phyloP scores from a whole-genome alignment of 2,329 filamentous ascomycete genomes.

The Amauroascus verrucosus region DNA sequence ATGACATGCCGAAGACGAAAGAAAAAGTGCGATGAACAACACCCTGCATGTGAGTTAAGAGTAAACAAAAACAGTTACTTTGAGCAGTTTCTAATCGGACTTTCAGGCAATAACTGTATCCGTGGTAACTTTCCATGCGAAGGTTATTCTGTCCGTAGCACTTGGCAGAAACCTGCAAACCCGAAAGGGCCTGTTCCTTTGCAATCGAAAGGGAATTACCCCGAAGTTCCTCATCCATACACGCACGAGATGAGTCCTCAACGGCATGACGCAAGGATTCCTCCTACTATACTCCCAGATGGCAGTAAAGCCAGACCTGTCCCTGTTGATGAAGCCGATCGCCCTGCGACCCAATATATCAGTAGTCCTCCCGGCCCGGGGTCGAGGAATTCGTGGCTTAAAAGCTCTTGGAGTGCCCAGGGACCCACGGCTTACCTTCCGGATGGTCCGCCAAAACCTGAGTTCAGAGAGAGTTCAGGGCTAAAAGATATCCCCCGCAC shows the following conservation, averaged over 20 bases:
- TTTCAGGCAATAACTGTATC: constrained; percentile 71
- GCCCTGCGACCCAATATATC: constrained; percentile 29
- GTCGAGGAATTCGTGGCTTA: constrained; percentile 33
- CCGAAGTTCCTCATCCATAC: constrained; percentile 30
- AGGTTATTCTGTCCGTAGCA: constrained; percentile 72
- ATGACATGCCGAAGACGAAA: constrained; percentile 84
- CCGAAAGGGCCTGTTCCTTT: constrained; percentile 61
- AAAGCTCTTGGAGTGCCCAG: constrained; percentile 30
- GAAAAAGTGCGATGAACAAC: constrained; percentile 95
- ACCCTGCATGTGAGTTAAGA: constrained; percentile 73
- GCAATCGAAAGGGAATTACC: constrained; percentile 65
- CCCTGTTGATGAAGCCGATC: constrained; percentile 38
- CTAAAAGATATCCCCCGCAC: constrained; percentile 34
- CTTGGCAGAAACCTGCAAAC: constrained; percentile 67
- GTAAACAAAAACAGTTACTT: constrained; percentile 3
- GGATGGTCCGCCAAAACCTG: constrained; percentile 31
- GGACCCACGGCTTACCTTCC: constrained; percentile 29
- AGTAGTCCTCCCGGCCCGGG: constrained; percentile 31
- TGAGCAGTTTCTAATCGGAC: constrained; percentile 10
- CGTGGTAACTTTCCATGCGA: constrained; percentile 84
- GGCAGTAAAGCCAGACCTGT: constrained; percentile 39
- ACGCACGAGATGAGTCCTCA: constrained; percentile 29
- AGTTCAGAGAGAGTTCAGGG: constrained; percentile 31
- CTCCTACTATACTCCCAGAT: constrained; percentile 30
- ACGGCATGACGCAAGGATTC: constrained; percentile 32